Conservation (phyloP, 306 rosid species). For the Begonia loranthoides region DNA sequence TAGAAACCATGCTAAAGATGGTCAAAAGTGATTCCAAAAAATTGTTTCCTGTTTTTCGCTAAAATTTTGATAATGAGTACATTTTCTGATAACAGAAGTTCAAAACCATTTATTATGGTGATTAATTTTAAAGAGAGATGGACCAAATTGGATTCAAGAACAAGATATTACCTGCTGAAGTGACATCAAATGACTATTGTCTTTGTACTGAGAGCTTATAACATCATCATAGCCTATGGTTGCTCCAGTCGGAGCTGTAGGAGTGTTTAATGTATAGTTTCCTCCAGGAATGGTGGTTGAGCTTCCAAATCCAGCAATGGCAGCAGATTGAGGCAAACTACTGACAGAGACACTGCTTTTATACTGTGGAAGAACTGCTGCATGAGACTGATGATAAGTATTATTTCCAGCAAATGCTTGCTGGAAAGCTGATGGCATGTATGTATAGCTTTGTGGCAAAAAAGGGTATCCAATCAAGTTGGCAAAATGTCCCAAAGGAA, state of each 20-base stretch:
- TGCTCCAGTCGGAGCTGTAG: slow-evolving; percentile 63
- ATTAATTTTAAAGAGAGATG: too few species aligned
- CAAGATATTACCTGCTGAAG: slow-evolving; percentile 65
- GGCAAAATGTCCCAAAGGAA: slow-evolving; percentile 84
- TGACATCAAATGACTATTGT: slow-evolving; percentile 70
- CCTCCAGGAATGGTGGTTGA: slow-evolving; percentile 90
- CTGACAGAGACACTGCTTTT: slow-evolving; percentile 90
- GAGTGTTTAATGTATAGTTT: slow-evolving; percentile 65
- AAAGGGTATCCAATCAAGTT: slow-evolving; percentile 94
- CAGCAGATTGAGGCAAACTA: slow-evolving; percentile 91
- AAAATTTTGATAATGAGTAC: too few species aligned
- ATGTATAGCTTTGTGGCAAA: slow-evolving; percentile 94
- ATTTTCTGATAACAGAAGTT: too few species aligned
- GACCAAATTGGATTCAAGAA: too few species aligned
- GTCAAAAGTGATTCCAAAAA: too few species aligned
- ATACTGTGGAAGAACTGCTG: slow-evolving; percentile 90
- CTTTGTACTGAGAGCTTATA: slow-evolving; percentile 79
- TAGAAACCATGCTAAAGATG: too few species aligned
- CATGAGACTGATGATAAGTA: slow-evolving; percentile 92
- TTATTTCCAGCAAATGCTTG: slow-evolving; percentile 86
- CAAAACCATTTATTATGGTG: too few species aligned
- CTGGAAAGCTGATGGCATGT: slow-evolving; percentile 96
- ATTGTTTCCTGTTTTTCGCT: too few species aligned
- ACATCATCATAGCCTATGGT: slow-evolving; percentile 81
- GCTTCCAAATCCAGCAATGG: slow-evolving; percentile 73